Evolutionary conservation across 208 protist genomes (phyloP), one percentile per base, ranked within the genome.

Genomic region (Trypanosoma grayi): DNA sequence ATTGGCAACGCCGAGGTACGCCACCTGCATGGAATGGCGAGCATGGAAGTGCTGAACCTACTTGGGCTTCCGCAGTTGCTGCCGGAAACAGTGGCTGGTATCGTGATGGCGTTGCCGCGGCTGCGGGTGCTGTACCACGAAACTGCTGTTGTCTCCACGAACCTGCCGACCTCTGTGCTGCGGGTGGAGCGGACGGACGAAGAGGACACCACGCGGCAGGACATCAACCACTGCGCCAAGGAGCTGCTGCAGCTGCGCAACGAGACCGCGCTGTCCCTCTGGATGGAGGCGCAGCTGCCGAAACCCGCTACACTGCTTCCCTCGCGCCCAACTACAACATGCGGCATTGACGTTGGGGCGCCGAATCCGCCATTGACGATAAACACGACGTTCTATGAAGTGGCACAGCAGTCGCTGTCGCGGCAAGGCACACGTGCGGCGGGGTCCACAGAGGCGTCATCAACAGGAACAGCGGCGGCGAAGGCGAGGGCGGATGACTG

Each of bases 221-320:
- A 69, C 34, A 57, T 76, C 16, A 24, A 55, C 4, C 10, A 67
- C 4, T 68, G 63, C 31, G 41, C 37, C 4, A 30, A 53, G 25
- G 61, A 76, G 31, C 39, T 76, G 14, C 37, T 76, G 28, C 70
- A 69, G 24, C 55, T 76, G 11, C 62, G 70, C 56, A 45, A 76
- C 54, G 58, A 61, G 27, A 65, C 70, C 2, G 45, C 61, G 28
- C 70, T 76, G 3, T 43, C 59, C 28, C 50, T 76, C 0, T 76
- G 70, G 70, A 76, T 76, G 70, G 70, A 76, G 47, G 60, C 52
- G n/a, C 58, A 60, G 36, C 57, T 76, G 4, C 70, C 70, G 14
- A 64, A 58, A 53, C 53, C 70, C 5, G 31, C 33, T 1, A 31
- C 22, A 18, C 46, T 70, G 34, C 37, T 66, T 16, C 63, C 63